A percentile compares a stretch with the other conserved stretches of the same genome.
phyloP scores from a whole-genome alignment of 345 rosid genomes.

The Dipteronia sinensis region DNA sequence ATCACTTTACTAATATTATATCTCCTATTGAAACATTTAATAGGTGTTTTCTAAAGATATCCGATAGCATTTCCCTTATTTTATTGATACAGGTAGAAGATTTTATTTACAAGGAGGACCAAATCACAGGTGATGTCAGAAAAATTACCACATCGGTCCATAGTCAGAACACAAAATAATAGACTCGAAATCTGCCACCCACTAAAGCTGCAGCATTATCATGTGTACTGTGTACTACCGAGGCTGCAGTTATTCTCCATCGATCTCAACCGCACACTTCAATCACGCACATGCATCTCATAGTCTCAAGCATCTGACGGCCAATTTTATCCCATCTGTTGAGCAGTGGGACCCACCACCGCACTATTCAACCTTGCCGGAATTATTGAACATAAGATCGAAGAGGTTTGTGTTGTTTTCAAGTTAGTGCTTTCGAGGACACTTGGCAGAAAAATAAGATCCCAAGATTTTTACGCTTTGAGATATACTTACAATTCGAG shows the following conservation, averaged over 20 bases:
- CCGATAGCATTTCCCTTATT: too few relatives aligned
- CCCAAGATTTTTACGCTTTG: neutral
- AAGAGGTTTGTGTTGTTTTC: slow-evolving; percentile 11
- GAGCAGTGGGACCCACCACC: neutral
- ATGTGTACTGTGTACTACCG: neutral
- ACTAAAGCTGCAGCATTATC: neutral
- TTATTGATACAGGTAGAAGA: too few relatives aligned
- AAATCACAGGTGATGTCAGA: neutral
- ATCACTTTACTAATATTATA: too few relatives aligned
- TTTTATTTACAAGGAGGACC: too few relatives aligned
- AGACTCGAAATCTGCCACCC: slow-evolving; percentile 1
- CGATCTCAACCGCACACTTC: neutral
- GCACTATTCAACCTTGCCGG: neutral
- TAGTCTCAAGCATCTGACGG: too few relatives aligned
- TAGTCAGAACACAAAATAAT: neutral
- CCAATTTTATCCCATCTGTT: too few relatives aligned
- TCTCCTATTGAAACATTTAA: too few relatives aligned
- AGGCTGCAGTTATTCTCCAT: neutral
- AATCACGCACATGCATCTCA: neutral
- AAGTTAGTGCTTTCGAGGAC: neutral
- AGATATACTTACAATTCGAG: neutral
- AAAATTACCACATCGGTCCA: neutral
- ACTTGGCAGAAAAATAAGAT: neutral
- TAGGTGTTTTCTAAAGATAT: too few relatives aligned
- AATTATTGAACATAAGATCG: slow-evolving; percentile 24